Conservation (phyloP, 441 rosid species). For the Corymbia calophylla region DNA sequence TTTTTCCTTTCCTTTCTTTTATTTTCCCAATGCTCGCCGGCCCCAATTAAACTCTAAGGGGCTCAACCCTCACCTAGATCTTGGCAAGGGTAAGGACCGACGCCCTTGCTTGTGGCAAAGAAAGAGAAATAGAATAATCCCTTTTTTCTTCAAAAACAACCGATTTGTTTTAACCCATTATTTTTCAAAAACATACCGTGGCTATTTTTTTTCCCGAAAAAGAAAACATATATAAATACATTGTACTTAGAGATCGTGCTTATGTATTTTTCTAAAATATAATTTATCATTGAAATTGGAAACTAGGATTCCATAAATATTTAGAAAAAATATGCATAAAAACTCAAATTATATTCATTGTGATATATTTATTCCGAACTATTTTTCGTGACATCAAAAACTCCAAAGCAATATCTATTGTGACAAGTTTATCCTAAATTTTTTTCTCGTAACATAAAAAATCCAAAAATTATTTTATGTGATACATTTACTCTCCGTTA, state of each 20-base stretch:
- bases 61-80: accelerated
- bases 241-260: background rate
- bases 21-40: accelerated
- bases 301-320: background rate
- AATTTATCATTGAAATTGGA: background rate
- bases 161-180: background rate
- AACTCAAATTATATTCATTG: too few relatives aligned
- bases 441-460: too few relatives aligned
- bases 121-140: background rate
- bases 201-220: background rate
- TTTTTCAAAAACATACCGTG: background rate
- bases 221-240: background rate
- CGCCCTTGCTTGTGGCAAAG: background rate
- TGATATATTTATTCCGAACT: background rate
- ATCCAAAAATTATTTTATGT: accelerated
- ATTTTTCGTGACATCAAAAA: too few relatives aligned
- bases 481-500: accelerated
- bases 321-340: background rate
- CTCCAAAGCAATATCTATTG: background rate
- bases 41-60: background rate
- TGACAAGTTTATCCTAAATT: background rate
- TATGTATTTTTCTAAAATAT: background rate
- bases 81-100: too few relatives aligned
- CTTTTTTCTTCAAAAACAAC: background rate
- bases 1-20: too few relatives aligned